Percentiles rank a stretch among this genome's conserved stretches.
These are phyloP conservation scores for Oenanthe javanica DNA, from an alignment of 140 eudicot species.

Conservation along the genomic window DNA sequence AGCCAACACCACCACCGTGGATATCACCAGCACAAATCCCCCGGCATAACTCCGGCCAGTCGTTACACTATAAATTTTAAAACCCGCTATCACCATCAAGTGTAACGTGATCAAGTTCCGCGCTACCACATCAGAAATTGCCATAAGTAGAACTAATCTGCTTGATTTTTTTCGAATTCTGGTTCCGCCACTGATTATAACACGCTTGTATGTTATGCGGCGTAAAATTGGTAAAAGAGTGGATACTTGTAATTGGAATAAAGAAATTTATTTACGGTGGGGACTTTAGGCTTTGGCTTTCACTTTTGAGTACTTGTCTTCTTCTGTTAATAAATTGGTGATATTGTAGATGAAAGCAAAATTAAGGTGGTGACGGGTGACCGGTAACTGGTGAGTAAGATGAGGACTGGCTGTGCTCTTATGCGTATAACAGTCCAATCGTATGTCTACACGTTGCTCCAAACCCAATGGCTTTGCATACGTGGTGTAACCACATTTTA, in stretches of 20 bases:
- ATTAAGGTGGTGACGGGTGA: slow-evolving; percentile 2
- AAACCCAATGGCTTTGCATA: neutral
- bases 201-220: neutral
- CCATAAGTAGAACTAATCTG: slow-evolving; percentile 17
- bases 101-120: slow-evolving; percentile 59
- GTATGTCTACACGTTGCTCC: neutral
- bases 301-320: neutral
- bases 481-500: neutral
- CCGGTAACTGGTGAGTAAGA: neutral
- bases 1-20: slow-evolving; percentile 54
- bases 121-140: slow-evolving; percentile 65
- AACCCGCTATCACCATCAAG: slow-evolving; percentile 58
- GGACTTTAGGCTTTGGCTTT: neutral
- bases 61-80: slow-evolving; percentile 61
- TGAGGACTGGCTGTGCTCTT: neutral
- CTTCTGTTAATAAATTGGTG: neutral
- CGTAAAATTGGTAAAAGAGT: neutral
- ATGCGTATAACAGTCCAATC: neutral
- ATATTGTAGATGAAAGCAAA: neutral
- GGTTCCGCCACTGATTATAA: slow-evolving; percentile 8
- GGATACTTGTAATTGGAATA: neutral
- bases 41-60: slow-evolving; percentile 63
- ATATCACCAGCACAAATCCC: slow-evolving; percentile 36
- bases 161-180: neutral
- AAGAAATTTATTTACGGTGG: neutral